Evolutionary conservation across 345 rosid genomes (phyloP).

Genomic region (Aurinia saxatilis): DNA sequence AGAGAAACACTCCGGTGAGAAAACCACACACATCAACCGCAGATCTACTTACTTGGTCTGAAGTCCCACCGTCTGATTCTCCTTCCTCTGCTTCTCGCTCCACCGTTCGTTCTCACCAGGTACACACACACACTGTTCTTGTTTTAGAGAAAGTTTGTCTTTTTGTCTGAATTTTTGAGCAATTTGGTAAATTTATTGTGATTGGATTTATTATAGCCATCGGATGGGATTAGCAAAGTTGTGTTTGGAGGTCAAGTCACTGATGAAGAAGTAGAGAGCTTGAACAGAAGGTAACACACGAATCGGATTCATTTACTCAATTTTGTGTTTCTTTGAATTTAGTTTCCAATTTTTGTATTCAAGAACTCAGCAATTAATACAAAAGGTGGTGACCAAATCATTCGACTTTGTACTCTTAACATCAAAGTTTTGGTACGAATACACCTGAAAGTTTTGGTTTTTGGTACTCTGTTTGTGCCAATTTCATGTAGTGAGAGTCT

Average conservation of each 20-base stretch:
- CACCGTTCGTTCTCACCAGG: slow-evolving; percentile 63
- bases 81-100: slow-evolving; percentile 58
- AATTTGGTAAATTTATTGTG: background rate
- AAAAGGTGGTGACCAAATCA: background rate
- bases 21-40: slow-evolving; percentile 73
- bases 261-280: slow-evolving; percentile 80
- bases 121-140: too few relatives aligned
- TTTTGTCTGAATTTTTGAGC: background rate
- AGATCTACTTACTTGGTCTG: slow-evolving; percentile 91
- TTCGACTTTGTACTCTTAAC: background rate
- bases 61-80: slow-evolving; percentile 43
- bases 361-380: too few relatives aligned
- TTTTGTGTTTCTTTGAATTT: background rate
- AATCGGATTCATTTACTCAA: background rate
- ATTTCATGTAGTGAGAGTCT: background rate
- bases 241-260: slow-evolving; percentile 99
- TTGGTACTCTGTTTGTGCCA: background rate
- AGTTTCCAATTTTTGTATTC: slow-evolving; percentile 9
- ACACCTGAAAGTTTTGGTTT: background rate
- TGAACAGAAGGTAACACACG: slow-evolving; percentile 63
- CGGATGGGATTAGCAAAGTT: slow-evolving; percentile 91
- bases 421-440: background rate
- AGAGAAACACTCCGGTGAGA: slow-evolving; percentile 71
- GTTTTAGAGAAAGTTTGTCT: too few relatives aligned
- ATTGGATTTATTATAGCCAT: slow-evolving; percentile 44